Base-by-base conservation (phyloP, 225 moss, liverwort and hornwort genomes). In the Pseudisothecium myosuroides region DNA sequence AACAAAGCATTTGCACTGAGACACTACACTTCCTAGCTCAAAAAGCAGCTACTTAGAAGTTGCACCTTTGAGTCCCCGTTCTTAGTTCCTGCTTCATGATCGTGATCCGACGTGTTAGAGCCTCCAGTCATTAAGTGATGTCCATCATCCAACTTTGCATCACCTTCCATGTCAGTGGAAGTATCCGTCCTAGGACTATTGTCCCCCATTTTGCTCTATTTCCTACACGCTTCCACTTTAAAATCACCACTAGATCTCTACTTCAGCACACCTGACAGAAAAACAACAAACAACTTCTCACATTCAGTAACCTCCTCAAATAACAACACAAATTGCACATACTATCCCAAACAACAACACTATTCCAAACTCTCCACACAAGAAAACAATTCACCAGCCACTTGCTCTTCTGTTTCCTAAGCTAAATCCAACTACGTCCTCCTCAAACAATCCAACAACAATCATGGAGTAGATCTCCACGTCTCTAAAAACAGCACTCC, bases 111-210 rank as follows among this genome's bases (percentile, higher is more conserved):
- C 47, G 91, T 94, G 77, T 94, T 97, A 34, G 96, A 96, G 18
- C 95, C 95, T 59, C 96, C 96, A 17, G 95, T 95, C 24, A 88
- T 85, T 69, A 95, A 82, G 88, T 96, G 97, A 84, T 99, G 99
- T 45, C 95, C 96, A 63, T 99, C 99, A 88, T 99, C 99, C 77
- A 97, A 91, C 96, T 98, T 86, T 60, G 95, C 95, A 71, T 99
- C 99, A 69, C 96, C 99, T 91, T 99, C 99, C 95, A 99, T 89
- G 69, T 99, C 99, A 86, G 97, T 97, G 83, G 97, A 97, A 50
- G 99, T 99, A 92, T 99, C 99, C 65, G 98, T 99, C 81, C 98
- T 95, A 49, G 99, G 96, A 91, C 99, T 99, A 82, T 96, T 97
- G 94, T 99, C 99, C 18, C 96, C 96, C 99, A 99, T 99, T 87